Evolutionary conservation across 805 yeast genomes (phyloP).

Genomic region (Ogataea haglerorum): DNA sequence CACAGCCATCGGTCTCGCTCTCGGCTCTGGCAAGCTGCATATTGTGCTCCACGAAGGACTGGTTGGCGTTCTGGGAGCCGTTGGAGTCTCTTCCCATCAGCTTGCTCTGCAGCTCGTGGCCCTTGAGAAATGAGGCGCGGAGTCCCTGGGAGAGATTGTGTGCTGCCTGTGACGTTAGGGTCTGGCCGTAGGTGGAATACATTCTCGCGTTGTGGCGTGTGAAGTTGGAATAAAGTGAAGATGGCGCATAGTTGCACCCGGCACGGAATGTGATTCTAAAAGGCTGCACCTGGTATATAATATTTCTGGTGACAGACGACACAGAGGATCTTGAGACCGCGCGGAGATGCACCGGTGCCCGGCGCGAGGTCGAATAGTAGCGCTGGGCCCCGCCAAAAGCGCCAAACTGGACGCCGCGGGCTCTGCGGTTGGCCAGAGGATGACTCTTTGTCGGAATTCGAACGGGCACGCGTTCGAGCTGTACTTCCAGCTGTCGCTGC

Average conservation of each 20-base stretch:
- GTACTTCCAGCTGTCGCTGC: constrained; percentile 30
- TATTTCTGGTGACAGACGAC: constrained; percentile 17
- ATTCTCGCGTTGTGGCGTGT: constrained; percentile 35
- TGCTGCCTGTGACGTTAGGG: constrained; percentile 53
- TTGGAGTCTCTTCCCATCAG: constrained; percentile 16
- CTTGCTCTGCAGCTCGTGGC: constrained; percentile 29
- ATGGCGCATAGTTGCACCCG: constrained; percentile 29
- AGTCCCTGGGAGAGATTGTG: constrained; percentile 51
- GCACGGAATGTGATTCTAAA: constrained; percentile 24
- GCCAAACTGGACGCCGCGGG: constrained; percentile 18
- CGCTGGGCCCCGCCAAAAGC: constrained; percentile 19
- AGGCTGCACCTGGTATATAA: constrained; percentile 28
- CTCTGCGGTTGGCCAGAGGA: constrained; percentile 22
- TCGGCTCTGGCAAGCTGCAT: constrained; percentile 36
- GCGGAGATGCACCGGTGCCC: constrained; percentile 4
- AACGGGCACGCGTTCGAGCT: constrained; percentile 40
- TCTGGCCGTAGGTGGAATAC: constrained; percentile 37
- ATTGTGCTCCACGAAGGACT: constrained; percentile 31
- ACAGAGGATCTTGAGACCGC: constrained; percentile 13
- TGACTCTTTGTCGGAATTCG: constrained; percentile 23
- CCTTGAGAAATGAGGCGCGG: constrained; percentile 35
- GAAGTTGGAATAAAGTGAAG: constrained; percentile 35
- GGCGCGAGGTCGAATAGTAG: constrained; percentile 16
- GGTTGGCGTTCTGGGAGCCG: constrained; percentile 23
- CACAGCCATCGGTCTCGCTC: constrained; percentile 41